Conservation (phyloP, 345 rosid species). For the Dipteronia dyeriana region DNA sequence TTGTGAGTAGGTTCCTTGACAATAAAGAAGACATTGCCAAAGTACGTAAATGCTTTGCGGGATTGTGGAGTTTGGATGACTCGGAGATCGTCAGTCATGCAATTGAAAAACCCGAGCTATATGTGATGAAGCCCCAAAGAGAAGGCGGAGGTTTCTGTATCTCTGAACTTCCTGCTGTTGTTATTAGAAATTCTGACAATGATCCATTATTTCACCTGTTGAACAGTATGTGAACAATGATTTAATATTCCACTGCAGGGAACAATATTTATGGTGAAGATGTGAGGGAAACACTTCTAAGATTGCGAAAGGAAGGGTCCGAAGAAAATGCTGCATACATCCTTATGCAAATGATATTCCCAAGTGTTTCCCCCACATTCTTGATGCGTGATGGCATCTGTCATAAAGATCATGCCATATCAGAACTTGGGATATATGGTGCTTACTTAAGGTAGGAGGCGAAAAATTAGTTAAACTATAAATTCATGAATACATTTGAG, state of each 20-base stretch:
- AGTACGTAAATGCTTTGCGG: slow-evolving; percentile 82
- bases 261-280: slow-evolving; percentile 88
- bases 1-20: slow-evolving; percentile 62
- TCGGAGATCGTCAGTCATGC: slow-evolving; percentile 59
- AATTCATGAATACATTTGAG: not conserved
- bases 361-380: slow-evolving; percentile 53
- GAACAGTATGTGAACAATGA: not conserved
- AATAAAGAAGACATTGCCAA: slow-evolving; percentile 75
- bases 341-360: slow-evolving; percentile 98
- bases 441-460: slow-evolving; percentile 77
- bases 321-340: slow-evolving; percentile 90
- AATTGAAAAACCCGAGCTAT: slow-evolving; percentile 69
- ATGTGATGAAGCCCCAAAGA: slow-evolving; percentile 96
- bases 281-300: slow-evolving; percentile 73
- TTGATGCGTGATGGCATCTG: slow-evolving; percentile 78
- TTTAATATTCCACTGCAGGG: slow-evolving; percentile 37
- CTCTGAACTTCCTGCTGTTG: slow-evolving; percentile 4
- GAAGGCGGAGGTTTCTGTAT: slow-evolving; percentile 92
- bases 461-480: no score
- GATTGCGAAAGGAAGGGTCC: slow-evolving; percentile 58
- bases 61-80: slow-evolving; percentile 94
- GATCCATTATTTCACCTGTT: slow-evolving; percentile 28
- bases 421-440: slow-evolving; percentile 89
- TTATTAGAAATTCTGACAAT: not conserved
- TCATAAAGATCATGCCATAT: slow-evolving; percentile 68